phyloP scores from a whole-genome alignment of 495 filamentous ascomycete species.

The Tuber indicum region DNA sequence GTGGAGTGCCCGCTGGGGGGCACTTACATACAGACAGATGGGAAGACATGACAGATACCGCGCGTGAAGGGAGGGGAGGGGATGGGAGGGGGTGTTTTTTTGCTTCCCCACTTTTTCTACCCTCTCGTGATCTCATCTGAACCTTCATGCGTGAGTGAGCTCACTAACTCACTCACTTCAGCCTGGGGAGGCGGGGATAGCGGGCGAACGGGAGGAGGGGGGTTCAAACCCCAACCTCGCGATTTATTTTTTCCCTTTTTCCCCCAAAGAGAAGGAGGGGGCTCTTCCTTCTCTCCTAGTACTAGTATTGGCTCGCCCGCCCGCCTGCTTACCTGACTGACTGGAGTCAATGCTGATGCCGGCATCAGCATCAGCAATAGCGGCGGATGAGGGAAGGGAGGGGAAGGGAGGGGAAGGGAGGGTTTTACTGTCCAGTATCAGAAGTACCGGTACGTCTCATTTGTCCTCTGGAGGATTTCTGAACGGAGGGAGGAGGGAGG shows the following conservation, averaged over 20 bases:
- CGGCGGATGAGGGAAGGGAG: background rate
- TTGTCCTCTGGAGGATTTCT: background rate
- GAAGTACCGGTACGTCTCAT: background rate
- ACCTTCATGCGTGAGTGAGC: background rate
- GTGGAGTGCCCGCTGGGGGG: background rate
- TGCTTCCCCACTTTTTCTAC: background rate
- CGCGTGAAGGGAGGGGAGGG: background rate
- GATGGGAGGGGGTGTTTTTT: background rate
- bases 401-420: background rate
- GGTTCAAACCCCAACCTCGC: background rate
- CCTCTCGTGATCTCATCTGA: background rate
- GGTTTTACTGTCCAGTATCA: background rate
- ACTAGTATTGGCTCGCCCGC: background rate
- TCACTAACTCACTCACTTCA: background rate
- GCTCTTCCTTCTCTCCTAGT: background rate
- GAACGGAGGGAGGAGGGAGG: background rate
- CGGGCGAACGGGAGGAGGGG: background rate
- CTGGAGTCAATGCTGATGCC: background rate
- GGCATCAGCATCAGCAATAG: background rate
- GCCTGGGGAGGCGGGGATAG: background rate
- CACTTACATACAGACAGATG: background rate
- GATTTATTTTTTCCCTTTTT: background rate
- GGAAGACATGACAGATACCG: background rate
- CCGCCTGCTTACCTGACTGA: background rate
- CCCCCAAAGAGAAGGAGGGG: background rate